Base-by-base conservation (phyloP, 768 basidiomycete species). In the Cyclocybe cylindracea region DNA sequence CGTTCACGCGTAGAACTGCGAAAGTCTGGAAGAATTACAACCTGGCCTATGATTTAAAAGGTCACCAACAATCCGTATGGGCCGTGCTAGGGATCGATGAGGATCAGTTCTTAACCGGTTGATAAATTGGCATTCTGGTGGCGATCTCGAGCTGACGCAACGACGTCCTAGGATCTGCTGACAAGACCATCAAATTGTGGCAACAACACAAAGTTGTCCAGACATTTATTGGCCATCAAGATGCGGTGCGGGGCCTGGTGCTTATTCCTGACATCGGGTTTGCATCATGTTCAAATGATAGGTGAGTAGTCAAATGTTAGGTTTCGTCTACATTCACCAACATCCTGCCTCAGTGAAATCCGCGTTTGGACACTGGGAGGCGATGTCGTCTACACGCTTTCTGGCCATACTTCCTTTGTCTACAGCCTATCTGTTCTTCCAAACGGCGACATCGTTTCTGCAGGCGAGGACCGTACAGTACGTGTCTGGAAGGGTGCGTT, bases 401-500 rank as follows among this genome's bases (percentile, higher is more conserved):
- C 89, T 4, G 97, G 94, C 1, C 97, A 98, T 67, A 96, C 94
- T 1, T 97, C 94, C 16, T 99, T 98, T 66, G 93, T 98, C 10
- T 99, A 98, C 72, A 87, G 89, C 50, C 68, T 99, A 10, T 82
- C 90, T 0, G 81, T 91, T 14, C 78, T 98, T 14, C 88, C 94
- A 1, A 84, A 72, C 54, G 91, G 95, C 14, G 85, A 88, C 57
- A 78, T 94, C 16, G 85, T 96, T 7, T 93, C 90, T n/a, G 84
- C 86, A 34, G 94, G 96, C 6, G 97, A 99, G 72, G 97, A 99
- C 69, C 86, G 96, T 43, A 89, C 89, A 3, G 84, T 96, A 44
- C 82, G 96, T 16, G 77, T 98, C 34, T 99, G 97, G 97, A 81
- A 82, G 71, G 90, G 91, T 89, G 61, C 53, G 82, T 68, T 10